Conservation (phyloP, 208 protist species). For the Strigomonas culicis region DNA sequence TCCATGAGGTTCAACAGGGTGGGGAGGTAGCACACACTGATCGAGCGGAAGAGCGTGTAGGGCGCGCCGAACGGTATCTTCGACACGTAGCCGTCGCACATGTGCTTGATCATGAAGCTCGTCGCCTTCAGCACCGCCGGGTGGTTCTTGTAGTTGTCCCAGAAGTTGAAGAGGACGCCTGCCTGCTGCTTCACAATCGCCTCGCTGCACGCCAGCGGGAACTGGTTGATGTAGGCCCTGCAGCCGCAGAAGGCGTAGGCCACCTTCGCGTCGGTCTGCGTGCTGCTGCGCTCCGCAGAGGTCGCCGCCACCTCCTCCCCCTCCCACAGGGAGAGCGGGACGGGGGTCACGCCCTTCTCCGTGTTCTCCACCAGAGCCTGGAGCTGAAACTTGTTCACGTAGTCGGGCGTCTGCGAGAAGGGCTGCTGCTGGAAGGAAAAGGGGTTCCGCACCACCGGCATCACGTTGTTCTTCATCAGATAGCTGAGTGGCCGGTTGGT, state of each 20-base stretch:
- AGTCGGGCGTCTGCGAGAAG: constrained; percentile 7
- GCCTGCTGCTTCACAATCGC: constrained; percentile 55
- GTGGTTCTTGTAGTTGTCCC: constrained; percentile 68
- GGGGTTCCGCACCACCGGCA: not conserved
- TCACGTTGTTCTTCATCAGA: not conserved
- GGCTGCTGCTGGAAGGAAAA: not conserved
- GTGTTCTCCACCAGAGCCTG: constrained; percentile 1
- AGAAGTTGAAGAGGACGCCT: constrained; percentile 60
- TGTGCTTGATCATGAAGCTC: constrained; percentile 77
- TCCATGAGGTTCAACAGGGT: constrained; percentile 77
- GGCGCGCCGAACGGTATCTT: constrained; percentile 72
- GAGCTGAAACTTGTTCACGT: constrained; percentile 9
- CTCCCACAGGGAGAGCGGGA: constrained; percentile 15
- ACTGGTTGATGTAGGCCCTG: constrained; percentile 73
- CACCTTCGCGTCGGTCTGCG: constrained; percentile 21
- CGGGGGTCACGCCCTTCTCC: constrained; percentile 5
- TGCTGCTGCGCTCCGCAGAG: constrained; percentile 21
- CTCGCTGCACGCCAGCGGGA: constrained; percentile 64
- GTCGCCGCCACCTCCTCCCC: constrained; percentile 1
- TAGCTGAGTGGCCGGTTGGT: not conserved
- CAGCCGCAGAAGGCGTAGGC: constrained; percentile 7
- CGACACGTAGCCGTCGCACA: constrained; percentile 78
- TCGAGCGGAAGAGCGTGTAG: constrained; percentile 64
- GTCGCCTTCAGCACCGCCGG: constrained; percentile 56
- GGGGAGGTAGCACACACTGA: constrained; percentile 78